Evolutionary conservation across 2,329 filamentous ascomycete genomes (phyloP).

Genomic region (Pseudogymnoascus sp.): DNA sequence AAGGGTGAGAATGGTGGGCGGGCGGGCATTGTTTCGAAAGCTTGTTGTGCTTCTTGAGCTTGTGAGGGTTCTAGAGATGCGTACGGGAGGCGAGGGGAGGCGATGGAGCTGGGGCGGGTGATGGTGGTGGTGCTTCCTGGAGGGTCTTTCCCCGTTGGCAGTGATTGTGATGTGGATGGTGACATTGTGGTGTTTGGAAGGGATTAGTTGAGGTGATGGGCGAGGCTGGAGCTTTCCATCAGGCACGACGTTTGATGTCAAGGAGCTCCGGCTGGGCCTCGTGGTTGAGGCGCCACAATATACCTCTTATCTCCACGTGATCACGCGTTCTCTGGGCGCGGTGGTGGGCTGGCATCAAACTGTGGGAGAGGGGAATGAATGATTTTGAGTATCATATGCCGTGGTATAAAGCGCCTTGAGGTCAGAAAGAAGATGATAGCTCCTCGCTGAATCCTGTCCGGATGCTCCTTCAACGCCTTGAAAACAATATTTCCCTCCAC

Average conservation of each 20-base stretch:
- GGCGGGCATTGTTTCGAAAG: background rate
- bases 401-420: background rate
- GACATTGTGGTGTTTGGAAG: constrained; percentile 1
- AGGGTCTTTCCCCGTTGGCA: constrained; percentile 2
- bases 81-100: background rate
- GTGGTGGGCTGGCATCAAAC: background rate
- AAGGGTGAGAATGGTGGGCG: constrained; percentile 60
- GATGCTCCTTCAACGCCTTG: background rate
- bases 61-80: background rate
- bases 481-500: background rate
- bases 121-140: background rate
- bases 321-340: constrained; percentile 2
- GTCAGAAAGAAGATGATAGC: background rate
- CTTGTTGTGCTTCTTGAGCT: background rate
- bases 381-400: background rate
- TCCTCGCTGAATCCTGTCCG: background rate
- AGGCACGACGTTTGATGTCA: constrained; percentile 3
- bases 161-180: constrained; percentile 2
- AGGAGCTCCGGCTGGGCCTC: background rate
- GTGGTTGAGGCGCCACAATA: background rate
- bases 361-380: background rate
- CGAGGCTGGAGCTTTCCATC: background rate
- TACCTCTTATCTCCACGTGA: constrained; percentile 11
- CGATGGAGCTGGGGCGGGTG: background rate
- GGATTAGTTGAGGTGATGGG: background rate